phyloP scores from a whole-genome alignment of 2,329 filamentous ascomycete species.

The Triangularia setosa region DNA sequence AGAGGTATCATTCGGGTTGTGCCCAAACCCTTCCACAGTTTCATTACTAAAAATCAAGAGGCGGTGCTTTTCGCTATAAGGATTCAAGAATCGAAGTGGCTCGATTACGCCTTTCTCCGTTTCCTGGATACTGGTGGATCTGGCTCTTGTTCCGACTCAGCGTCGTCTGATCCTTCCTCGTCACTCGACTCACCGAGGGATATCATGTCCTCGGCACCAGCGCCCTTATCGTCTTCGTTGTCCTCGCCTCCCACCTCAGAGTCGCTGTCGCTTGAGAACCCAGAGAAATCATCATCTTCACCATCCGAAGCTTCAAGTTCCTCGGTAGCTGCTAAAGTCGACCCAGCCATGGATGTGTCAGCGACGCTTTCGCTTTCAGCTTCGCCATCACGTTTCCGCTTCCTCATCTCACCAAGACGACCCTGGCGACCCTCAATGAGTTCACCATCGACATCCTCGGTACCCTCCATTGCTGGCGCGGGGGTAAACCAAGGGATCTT shows the following conservation, averaged over 20 bases:
- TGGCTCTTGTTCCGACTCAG: slow-evolving; percentile 23
- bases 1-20: slow-evolving; percentile 10
- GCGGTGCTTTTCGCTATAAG: neutral
- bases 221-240: slow-evolving; percentile 32
- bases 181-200: slow-evolving; percentile 36
- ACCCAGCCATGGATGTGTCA: slow-evolving; percentile 32
- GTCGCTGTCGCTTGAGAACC: slow-evolving; percentile 45
- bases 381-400: slow-evolving; percentile 63
- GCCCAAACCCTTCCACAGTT: slow-evolving; percentile 2
- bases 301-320: slow-evolving; percentile 26
- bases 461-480: slow-evolving; percentile 58
- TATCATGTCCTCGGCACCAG: slow-evolving; percentile 45
- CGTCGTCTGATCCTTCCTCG: slow-evolving; percentile 37
- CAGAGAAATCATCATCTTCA: slow-evolving; percentile 44
- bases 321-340: slow-evolving; percentile 24
- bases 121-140: slow-evolving; percentile 22
- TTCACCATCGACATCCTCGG: slow-evolving; percentile 48
- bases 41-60: slow-evolving; percentile 6
- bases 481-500: slow-evolving; percentile 96
- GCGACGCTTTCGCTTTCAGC: slow-evolving; percentile 46
- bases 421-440: slow-evolving; percentile 69
- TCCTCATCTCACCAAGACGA: slow-evolving; percentile 80
- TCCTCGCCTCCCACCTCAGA: slow-evolving; percentile 21
- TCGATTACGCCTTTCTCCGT: slow-evolving; percentile 22
- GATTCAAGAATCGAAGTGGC: neutral